Conservation (phyloP, 257 asterid species). For the Solanum dulcamara region DNA sequence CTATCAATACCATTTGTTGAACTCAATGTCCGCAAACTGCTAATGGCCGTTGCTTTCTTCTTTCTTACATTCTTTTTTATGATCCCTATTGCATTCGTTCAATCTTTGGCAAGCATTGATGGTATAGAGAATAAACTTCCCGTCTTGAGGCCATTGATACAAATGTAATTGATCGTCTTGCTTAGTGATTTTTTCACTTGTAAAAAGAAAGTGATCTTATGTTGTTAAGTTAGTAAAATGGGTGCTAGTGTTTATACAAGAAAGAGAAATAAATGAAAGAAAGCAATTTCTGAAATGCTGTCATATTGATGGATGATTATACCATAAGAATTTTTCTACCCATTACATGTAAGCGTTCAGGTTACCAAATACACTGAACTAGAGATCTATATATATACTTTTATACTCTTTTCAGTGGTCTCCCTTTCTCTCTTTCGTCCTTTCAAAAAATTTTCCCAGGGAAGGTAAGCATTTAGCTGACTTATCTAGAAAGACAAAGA, state of each 20-base stretch:
- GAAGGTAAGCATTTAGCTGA: background rate
- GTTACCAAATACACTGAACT: background rate
- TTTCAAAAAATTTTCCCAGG: background rate
- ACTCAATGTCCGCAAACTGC: constrained; percentile 8
- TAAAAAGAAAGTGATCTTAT: background rate
- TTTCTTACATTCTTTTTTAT: constrained; percentile 9
- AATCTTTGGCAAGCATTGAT: constrained; percentile 11
- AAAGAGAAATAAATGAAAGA: background rate
- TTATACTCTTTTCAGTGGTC: background rate
- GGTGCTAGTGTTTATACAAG: background rate
- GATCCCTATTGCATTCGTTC: constrained; percentile 13
- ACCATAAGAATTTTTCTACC: background rate
- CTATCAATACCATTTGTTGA: constrained; percentile 13
- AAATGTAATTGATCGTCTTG: constrained; percentile 3
- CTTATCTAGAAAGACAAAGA: background rate
- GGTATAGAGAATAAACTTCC: constrained; percentile 10
- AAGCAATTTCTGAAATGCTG: background rate
- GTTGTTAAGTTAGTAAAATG: background rate
- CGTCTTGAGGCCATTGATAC: constrained; percentile 5
- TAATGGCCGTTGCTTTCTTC: constrained; percentile 13
- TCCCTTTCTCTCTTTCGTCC: background rate
- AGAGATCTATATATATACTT: background rate
- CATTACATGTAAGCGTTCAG: background rate
- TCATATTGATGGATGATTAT: background rate
- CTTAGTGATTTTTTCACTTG: background rate